Conservation (phyloP, 78 protist genomes). For the Dictyostelium firmibasis region DNA sequence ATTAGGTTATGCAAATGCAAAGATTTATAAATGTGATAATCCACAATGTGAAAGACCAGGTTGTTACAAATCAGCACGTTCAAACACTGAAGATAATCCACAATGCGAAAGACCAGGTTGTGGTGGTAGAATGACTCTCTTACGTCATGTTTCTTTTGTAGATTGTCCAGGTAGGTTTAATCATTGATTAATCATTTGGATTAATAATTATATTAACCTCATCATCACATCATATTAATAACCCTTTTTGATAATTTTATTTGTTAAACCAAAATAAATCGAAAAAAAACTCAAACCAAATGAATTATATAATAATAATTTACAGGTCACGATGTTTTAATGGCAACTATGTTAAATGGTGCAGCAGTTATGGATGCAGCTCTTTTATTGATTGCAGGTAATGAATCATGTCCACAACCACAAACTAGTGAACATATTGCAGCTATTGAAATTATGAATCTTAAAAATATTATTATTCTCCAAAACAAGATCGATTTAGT, state of each 20-base stretch:
- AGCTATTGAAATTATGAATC: constrained; percentile 99
- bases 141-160: constrained; percentile 94
- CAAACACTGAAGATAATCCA: constrained; percentile 83
- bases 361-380: constrained; percentile 99
- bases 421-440: constrained; percentile 99
- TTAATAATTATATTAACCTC: not conserved
- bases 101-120: constrained; percentile 88
- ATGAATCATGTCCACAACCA: constrained; percentile 99
- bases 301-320: not conserved
- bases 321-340: constrained; percentile 99
- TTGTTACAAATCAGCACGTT: constrained; percentile 89
- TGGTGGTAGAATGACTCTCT: constrained; percentile 84
- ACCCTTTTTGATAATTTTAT: not conserved
- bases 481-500: constrained; percentile 99
- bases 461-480: constrained; percentile 97
- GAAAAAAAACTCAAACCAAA: not conserved
- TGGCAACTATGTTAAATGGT: constrained; percentile 99
- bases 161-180: constrained; percentile 79
- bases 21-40: constrained; percentile 93
- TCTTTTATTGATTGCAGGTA: constrained; percentile 98
- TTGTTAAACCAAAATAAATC: not conserved
- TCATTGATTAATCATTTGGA: too few relatives aligned
- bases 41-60: constrained; percentile 95
- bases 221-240: not conserved
- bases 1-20: constrained; percentile 99